These are phyloP conservation scores for Globisporangium spiculum DNA, from an alignment of 352 stramenopile species.

Conservation along the genomic window DNA sequence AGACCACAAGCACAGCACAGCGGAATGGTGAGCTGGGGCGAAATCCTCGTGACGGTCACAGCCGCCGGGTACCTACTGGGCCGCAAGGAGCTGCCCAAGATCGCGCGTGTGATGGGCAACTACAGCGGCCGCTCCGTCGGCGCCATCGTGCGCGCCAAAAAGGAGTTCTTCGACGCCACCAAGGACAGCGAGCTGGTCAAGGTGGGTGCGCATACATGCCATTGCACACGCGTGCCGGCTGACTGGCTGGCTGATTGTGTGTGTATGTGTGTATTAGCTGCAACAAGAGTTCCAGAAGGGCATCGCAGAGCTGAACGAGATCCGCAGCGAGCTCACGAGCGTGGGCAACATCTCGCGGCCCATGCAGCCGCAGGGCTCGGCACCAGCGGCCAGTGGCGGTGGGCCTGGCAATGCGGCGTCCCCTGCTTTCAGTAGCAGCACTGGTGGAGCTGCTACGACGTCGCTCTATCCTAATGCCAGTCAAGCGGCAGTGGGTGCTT, in stretches of 20 bases:
- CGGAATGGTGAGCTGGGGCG: constrained; percentile 64
- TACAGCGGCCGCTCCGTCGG: constrained; percentile 65
- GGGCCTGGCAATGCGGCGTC: neutral
- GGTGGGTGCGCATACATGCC: constrained; percentile 16
- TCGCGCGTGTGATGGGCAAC: constrained; percentile 52
- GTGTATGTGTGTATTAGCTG: constrained; percentile 25
- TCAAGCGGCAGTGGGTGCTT: neutral
- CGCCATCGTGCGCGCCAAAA: constrained; percentile 72
- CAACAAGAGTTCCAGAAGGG: constrained; percentile 77
- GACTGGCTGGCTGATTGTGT: neutral
- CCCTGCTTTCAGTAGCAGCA: constrained; percentile 4
- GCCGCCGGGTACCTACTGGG: constrained; percentile 65
- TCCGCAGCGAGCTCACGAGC: constrained; percentile 68
- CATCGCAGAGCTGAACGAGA: constrained; percentile 79
- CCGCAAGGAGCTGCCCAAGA: constrained; percentile 66
- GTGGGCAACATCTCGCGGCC: constrained; percentile 64
- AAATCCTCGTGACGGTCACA: constrained; percentile 66
- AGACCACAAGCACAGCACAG: no score
- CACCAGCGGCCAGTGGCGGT: neutral
- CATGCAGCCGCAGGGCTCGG: constrained; percentile 33
- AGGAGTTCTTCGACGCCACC: constrained; percentile 82
- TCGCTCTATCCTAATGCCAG: neutral
- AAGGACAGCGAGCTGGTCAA: constrained; percentile 80
- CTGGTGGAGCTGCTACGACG: neutral
- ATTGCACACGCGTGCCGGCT: no score